Percentiles rank a stretch among this genome's conserved stretches.
phyloP scores from a whole-genome alignment of 495 filamentous ascomycete genomes.

The Bombardia bombarda region DNA sequence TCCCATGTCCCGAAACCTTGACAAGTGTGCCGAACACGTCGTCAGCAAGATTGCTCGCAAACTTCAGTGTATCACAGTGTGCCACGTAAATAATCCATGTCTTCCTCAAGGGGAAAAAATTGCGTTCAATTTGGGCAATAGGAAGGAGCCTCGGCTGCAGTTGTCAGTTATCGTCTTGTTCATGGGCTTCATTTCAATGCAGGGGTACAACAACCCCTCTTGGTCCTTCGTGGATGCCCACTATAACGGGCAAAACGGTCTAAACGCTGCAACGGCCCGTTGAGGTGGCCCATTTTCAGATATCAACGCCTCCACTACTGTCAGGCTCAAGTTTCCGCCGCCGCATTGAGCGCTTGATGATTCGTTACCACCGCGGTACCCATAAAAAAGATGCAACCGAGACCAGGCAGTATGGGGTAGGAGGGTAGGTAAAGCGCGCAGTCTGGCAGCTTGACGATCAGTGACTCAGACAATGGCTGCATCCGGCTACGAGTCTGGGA shows the following conservation, averaged over 20 bases:
- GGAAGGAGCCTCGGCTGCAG: background rate
- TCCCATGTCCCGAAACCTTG: no score
- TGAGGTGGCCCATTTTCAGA: background rate
- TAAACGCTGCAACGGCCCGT: constrained; percentile 9
- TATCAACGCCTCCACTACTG: background rate
- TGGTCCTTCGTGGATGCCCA: background rate
- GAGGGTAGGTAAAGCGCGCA: background rate
- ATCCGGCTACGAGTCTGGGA: background rate
- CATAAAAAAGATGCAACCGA: background rate
- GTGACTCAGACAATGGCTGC: no score
- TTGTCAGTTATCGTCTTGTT: background rate
- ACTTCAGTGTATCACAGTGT: no score
- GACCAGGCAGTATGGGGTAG: background rate
- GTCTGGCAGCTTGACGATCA: background rate
- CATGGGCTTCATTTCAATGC: background rate
- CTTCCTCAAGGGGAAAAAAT: no score
- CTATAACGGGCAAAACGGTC: constrained; percentile 5
- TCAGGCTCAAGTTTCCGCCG: background rate
- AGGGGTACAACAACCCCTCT: background rate
- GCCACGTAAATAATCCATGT: no score
- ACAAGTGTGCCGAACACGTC: no score
- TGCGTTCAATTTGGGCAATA: no score
- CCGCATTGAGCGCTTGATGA: background rate
- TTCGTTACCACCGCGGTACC: background rate
- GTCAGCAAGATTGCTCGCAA: no score